Percentiles rank a stretch among this genome's conserved stretches.
These are phyloP conservation scores for Mycena amicta DNA, from an alignment of 768 basidiomycete species.

Conservation along the genomic window DNA sequence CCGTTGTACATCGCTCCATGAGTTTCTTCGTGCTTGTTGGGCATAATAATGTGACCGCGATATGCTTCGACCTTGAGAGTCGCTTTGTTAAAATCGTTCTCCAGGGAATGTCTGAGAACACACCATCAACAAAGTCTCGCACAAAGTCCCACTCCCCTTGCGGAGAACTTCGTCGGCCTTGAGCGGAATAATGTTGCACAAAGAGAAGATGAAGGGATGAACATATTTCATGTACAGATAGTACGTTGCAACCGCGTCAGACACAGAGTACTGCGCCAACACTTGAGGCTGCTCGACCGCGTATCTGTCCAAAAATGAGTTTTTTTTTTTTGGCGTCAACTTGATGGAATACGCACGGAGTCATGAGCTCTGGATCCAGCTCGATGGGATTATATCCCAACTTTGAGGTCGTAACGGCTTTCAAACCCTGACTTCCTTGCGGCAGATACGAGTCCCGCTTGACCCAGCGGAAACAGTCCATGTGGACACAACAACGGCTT, in stretches of 20 bases:
- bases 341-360: constrained; percentile 81
- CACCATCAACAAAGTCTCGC: constrained; percentile 98
- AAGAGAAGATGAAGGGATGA: constrained; percentile 97
- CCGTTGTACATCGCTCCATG: constrained; percentile 94
- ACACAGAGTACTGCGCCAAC: constrained; percentile 97
- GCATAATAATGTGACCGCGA: constrained; percentile 92
- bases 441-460: constrained; percentile 98
- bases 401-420: constrained; percentile 96
- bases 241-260: constrained; percentile 99
- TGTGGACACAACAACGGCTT: constrained; percentile 87
- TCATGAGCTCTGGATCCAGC: constrained; percentile 98
- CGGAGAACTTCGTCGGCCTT: constrained; percentile 94
- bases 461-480: constrained; percentile 99
- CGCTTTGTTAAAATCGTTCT: constrained; percentile 3
- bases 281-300: constrained; percentile 94
- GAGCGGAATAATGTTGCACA: constrained; percentile 98
- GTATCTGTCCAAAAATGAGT: constrained; percentile 58
- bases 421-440: constrained; percentile 97
- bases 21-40: constrained; percentile 92
- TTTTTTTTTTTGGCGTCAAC: no score
- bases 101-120: constrained; percentile 9
- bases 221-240: constrained; percentile 99
- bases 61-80: constrained; percentile 87
- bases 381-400: constrained; percentile 97
- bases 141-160: constrained; percentile 95